phyloP scores from a whole-genome alignment of 148 eudicot species.

The Cornus kousa region DNA sequence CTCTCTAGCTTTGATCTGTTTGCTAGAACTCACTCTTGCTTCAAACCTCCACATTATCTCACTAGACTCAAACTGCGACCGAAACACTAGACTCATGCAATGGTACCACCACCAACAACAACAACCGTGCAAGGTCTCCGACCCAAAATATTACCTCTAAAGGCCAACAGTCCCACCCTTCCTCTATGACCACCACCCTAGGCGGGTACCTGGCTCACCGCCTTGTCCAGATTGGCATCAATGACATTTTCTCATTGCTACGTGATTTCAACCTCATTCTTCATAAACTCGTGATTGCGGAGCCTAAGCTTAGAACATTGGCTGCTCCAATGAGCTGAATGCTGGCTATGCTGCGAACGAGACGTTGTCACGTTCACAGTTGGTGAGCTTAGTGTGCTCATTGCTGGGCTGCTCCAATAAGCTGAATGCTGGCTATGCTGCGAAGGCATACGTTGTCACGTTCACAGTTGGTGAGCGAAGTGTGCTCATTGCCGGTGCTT shows the following conservation, averaged over 20 bases:
- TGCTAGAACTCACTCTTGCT: no score
- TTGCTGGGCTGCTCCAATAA: constrained; percentile 15
- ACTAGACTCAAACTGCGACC: neutral
- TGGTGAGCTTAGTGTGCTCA: constrained; percentile 17
- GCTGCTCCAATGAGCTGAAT: constrained; percentile 15
- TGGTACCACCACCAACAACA: neutral
- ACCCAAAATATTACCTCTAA: no score
- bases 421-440: constrained; percentile 11
- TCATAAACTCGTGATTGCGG: constrained; percentile 24
- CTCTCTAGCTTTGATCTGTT: no score
- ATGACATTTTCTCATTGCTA: no score
- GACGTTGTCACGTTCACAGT: constrained; percentile 16
- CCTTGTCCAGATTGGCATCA: no score
- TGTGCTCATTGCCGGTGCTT: constrained; percentile 13
- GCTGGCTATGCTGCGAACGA: constrained; percentile 11
- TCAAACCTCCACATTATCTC: neutral
- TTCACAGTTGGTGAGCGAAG: constrained; percentile 19
- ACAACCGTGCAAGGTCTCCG: neutral
- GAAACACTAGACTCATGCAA: neutral
- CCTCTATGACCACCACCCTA: no score
- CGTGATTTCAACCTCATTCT: neutral
- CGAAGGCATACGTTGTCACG: constrained; percentile 15
- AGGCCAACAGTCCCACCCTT: no score
- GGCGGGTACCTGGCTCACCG: no score
- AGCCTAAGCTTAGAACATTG: constrained; percentile 23